Evolutionary conservation across 208 protist genomes (phyloP).

Genomic region (Leishmania guyanensis): DNA sequence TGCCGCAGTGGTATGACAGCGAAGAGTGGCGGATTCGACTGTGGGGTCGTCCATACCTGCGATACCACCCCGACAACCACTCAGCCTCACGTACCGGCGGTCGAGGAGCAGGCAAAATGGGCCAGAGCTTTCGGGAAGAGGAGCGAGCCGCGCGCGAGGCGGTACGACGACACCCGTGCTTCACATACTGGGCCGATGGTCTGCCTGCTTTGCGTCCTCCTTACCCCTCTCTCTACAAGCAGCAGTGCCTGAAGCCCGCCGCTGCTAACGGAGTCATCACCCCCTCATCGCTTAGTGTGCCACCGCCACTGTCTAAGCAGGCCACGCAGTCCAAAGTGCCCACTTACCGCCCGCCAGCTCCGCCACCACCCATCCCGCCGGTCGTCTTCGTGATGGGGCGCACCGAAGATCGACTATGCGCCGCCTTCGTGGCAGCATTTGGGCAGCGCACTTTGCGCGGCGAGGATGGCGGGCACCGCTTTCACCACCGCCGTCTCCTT

Average conservation of each 20-base stretch:
- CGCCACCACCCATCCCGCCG: constrained; percentile 8
- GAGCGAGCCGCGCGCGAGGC: background rate
- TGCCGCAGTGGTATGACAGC: constrained; percentile 44
- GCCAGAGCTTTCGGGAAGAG: background rate
- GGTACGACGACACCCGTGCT: constrained; percentile 28
- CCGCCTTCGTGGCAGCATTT: constrained; percentile 78
- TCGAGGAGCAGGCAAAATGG: background rate
- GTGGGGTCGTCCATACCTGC: constrained; percentile 27
- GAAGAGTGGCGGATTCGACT: constrained; percentile 23
- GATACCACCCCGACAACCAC: background rate
- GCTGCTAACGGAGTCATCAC: background rate
- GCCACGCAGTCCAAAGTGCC: constrained; percentile 5
- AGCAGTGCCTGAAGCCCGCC: background rate
- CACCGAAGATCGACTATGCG: constrained; percentile 59
- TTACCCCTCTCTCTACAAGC: constrained; percentile 13
- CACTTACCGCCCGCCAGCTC: constrained; percentile 18
- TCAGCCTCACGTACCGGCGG: background rate
- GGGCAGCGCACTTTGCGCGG: constrained; percentile 65
- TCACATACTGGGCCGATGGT: constrained; percentile 18
- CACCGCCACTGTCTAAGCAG: constrained; percentile 8
- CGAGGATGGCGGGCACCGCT: constrained; percentile 65
- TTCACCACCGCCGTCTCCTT: constrained; percentile 57
- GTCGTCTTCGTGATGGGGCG: constrained; percentile 40
- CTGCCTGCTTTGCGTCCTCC: background rate
- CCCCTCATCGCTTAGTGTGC: background rate